Evolutionary conservation across 2,329 filamentous ascomycete genomes (phyloP).

Genomic region (Fusarium guadeloupense): DNA sequence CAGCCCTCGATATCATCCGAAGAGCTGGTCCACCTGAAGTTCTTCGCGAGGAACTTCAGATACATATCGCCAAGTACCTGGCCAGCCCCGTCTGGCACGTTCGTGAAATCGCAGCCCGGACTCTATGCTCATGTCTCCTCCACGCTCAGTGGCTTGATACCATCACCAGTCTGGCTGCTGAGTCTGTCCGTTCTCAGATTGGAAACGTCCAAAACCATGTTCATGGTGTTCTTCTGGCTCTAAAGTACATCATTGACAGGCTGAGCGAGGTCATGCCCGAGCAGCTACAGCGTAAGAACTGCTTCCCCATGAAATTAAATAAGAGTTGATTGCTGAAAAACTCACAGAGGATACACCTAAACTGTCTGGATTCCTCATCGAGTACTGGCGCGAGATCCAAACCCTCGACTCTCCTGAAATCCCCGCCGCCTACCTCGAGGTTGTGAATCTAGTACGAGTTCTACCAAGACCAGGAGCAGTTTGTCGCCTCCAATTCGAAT

Average conservation of each 20-base stretch:
- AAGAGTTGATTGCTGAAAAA: constrained; percentile 21
- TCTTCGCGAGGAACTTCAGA: constrained; percentile 63
- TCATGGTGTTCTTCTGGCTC: constrained; percentile 66
- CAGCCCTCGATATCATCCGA: constrained; percentile 82
- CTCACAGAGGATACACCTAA: constrained; percentile 45
- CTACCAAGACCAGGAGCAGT: constrained; percentile 39
- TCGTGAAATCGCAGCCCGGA: constrained; percentile 80
- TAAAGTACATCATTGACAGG: constrained; percentile 66
- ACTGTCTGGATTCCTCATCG: constrained; percentile 45
- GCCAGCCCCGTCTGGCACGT: constrained; percentile 81
- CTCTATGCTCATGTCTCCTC: constrained; percentile 71
- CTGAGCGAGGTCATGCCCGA: constrained; percentile 58
- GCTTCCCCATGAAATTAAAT: neutral
- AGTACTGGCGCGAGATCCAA: constrained; percentile 38
- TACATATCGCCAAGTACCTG: constrained; percentile 69
- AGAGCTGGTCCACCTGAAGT: constrained; percentile 72
- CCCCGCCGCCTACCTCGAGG: constrained; percentile 57
- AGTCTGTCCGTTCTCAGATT: constrained; percentile 40
- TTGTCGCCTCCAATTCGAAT: constrained; percentile 33
- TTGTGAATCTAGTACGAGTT: constrained; percentile 54
- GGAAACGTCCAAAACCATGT: constrained; percentile 58
- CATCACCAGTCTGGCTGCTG: constrained; percentile 51
- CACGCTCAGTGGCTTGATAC: constrained; percentile 58
- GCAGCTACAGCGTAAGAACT: constrained; percentile 53
- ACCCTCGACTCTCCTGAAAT: constrained; percentile 52